These are phyloP conservation scores for Tremella fuciformis DNA, from an alignment of 768 basidiomycete species.

Conservation along the genomic window DNA sequence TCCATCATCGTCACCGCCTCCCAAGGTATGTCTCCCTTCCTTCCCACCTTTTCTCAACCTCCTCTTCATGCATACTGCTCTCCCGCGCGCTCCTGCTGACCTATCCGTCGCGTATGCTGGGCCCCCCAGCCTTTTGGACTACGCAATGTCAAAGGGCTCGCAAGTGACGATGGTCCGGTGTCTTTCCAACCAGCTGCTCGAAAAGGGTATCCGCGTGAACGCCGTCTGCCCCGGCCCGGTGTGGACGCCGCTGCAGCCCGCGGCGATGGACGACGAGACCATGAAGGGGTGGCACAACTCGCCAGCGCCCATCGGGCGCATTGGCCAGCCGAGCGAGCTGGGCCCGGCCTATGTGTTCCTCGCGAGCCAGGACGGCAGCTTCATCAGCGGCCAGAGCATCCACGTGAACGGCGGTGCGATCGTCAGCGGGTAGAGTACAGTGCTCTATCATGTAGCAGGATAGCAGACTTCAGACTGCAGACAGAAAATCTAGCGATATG, in stretches of 20 bases:
- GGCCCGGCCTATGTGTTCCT: conserved; percentile 61
- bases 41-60: neutral
- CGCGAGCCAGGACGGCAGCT: conserved; percentile 52
- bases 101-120: conserved; percentile 48
- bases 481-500: conserved; percentile 19
- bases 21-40: conserved; percentile 31
- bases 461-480: no score
- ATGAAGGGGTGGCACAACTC: conserved; percentile 46
- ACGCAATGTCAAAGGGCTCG: conserved; percentile 61
- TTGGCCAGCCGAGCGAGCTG: conserved; percentile 59
- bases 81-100: neutral
- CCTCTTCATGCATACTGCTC: no score
- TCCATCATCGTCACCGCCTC: conserved; percentile 65
- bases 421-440: conserved; percentile 12
- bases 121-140: conserved; percentile 55
- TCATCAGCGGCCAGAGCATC: conserved; percentile 50
- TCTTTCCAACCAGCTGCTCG: conserved; percentile 58
- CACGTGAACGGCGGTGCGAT: conserved; percentile 52
- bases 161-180: conserved; percentile 57
- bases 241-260: conserved; percentile 51
- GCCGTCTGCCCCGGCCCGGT: conserved; percentile 44
- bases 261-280: conserved; percentile 46
- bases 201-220: conserved; percentile 54
- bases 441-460: no score
- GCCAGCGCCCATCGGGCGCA: conserved; percentile 54